Evolutionary conservation across 106 monocot genomes (phyloP).

Genomic region (Allium cepa): DNA sequence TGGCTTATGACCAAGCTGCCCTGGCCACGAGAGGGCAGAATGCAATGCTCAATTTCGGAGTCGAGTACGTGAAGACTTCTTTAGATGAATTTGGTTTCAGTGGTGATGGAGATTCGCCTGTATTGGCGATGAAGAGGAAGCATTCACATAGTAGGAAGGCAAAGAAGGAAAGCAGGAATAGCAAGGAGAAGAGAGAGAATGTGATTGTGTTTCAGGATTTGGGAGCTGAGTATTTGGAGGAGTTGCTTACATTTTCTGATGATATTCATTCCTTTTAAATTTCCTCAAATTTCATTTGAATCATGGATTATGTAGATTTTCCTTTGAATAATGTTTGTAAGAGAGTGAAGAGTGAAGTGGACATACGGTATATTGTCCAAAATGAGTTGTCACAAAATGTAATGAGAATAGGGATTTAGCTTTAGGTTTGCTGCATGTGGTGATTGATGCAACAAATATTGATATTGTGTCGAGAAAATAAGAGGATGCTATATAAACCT

Average conservation of each 20-base stretch:
- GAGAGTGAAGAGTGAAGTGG: too few relatives aligned
- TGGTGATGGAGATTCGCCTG: neutral
- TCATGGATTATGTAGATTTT: too few relatives aligned
- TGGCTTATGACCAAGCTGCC: slow-evolving; percentile 28
- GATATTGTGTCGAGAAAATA: neutral
- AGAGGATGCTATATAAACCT: too few relatives aligned
- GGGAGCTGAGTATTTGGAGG: slow-evolving; percentile 6
- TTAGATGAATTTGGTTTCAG: neutral
- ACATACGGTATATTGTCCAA: neutral
- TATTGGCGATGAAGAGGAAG: slow-evolving; percentile 4
- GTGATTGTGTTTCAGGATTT: slow-evolving; percentile 4
- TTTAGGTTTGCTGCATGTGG: neutral
- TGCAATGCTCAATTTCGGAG: slow-evolving; percentile 21
- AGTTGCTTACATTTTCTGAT: slow-evolving; percentile 3
- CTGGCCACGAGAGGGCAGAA: slow-evolving; percentile 7
- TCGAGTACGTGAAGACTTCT: neutral
- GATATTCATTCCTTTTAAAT: neutral
- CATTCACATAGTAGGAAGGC: neutral
- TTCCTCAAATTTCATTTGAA: too few relatives aligned
- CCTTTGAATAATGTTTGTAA: too few relatives aligned
- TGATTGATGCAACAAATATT: neutral
- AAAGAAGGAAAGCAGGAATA: neutral
- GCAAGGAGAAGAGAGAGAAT: neutral
- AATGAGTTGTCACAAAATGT: neutral
- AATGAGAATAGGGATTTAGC: neutral